These are phyloP conservation scores for Plasmodium blacklocki DNA, from an alignment of 169 alveolate species.

Conservation along the genomic window DNA sequence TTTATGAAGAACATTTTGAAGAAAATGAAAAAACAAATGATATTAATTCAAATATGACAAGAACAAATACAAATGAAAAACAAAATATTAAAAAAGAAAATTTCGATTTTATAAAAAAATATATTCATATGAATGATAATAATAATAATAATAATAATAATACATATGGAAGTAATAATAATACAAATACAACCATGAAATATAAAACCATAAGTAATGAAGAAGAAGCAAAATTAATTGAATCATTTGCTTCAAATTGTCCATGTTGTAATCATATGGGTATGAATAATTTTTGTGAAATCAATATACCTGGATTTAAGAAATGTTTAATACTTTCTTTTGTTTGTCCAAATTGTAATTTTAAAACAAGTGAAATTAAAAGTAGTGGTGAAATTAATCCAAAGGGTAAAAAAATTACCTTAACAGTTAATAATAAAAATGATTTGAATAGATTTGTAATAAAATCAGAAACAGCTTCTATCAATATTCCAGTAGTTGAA, in stretches of 20 bases:
- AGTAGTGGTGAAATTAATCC: conserved; percentile 97
- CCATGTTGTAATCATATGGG: conserved; percentile 91
- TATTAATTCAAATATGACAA: not conserved
- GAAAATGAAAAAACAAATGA: conserved; percentile 19
- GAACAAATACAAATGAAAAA: conserved; percentile 7
- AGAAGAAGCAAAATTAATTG: conserved; percentile 67
- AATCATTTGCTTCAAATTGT: conserved; percentile 80
- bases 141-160: conserved; percentile 11
- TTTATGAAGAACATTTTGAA: conserved; percentile 80
- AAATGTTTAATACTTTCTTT: conserved; percentile 95
- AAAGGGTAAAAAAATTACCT: conserved; percentile 91
- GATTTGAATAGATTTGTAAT: conserved; percentile 97
- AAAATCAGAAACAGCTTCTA: conserved; percentile 94
- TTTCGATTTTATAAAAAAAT: conserved; percentile 69
- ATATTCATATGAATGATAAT: conserved; percentile 22
- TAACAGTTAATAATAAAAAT: conserved; percentile 84
- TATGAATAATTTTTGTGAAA: conserved; percentile 91
- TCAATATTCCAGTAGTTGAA: conserved; percentile 95
- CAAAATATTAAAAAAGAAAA: conserved; percentile 56
- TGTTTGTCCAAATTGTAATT: conserved; percentile 95
- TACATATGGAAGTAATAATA: conserved; percentile 19
- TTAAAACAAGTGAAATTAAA: conserved; percentile 95
- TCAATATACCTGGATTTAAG: conserved; percentile 97
- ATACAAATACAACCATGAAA: conserved; percentile 3
- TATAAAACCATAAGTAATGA: conserved; percentile 43